Conservation (phyloP, 2,329 filamentous ascomycete genomes). For the Calonectria leucothoes region DNA sequence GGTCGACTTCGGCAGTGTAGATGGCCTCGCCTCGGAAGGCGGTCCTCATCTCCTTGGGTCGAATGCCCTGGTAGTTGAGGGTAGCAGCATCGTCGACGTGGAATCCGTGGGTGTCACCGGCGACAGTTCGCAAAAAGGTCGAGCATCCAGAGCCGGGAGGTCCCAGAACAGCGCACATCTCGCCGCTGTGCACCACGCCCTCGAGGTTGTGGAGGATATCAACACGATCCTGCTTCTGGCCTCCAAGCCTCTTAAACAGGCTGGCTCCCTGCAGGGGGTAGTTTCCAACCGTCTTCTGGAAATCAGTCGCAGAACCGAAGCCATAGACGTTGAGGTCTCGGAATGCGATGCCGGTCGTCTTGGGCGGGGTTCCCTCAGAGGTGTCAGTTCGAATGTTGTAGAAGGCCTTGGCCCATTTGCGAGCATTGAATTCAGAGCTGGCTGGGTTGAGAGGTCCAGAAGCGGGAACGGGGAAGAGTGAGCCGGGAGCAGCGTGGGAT, state of each 20-base stretch:
- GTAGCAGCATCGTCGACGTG: conserved; percentile 73
- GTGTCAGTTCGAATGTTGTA: conserved; percentile 34
- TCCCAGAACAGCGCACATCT: conserved; percentile 79
- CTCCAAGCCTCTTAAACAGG: conserved; percentile 59
- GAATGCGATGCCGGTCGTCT: conserved; percentile 72
- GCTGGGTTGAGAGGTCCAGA: conserved; percentile 49
- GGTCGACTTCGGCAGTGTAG: conserved; percentile 84
- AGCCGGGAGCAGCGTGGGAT: conserved; percentile 18
- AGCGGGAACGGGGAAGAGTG: conserved; percentile 34
- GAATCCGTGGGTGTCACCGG: conserved; percentile 83
- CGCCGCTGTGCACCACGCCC: conserved; percentile 72
- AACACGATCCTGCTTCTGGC: conserved; percentile 64
- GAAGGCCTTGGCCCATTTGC: conserved; percentile 56
- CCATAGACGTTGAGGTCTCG: conserved; percentile 73
- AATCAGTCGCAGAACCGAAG: conserved; percentile 73
- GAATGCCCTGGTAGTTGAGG: conserved; percentile 78
- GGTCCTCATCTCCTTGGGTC: conserved; percentile 77
- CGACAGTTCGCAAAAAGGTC: conserved; percentile 82
- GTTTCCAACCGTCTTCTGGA: conserved; percentile 72
- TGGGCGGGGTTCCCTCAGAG: conserved; percentile 61
- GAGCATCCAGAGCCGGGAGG: conserved; percentile 78
- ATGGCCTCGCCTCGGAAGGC: conserved; percentile 83
- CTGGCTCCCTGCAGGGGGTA: conserved; percentile 60
- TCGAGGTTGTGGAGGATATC: conserved; percentile 75
- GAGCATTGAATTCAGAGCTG: conserved; percentile 53